A percentile compares a stretch with the other conserved stretches of the same genome.
Evolutionary conservation across 176 grass and related monocot species (phyloP).

Genomic region (Carex kokanica): DNA sequence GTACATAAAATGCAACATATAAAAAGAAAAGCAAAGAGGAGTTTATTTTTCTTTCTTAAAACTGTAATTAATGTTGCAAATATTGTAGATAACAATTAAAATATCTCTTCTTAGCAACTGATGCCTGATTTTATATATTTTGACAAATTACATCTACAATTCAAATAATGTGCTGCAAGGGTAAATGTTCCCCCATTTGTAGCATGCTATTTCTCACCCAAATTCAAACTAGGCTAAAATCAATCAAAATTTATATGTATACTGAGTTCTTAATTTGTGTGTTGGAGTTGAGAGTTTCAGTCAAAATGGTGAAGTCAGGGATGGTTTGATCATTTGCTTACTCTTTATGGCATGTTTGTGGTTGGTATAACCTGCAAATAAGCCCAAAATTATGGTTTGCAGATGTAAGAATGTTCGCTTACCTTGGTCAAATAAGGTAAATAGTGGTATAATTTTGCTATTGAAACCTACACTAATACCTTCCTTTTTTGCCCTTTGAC

Average conservation of each 20-base stretch:
- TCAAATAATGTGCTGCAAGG: background rate
- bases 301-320: background rate
- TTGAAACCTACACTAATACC: background rate
- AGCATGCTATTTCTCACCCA: background rate
- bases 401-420: background rate
- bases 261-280: background rate
- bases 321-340: background rate
- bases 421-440: background rate
- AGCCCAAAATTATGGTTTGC: background rate
- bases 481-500: slow-evolving; percentile 16
- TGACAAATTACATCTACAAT: background rate
- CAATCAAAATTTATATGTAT: background rate
- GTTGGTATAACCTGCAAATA: background rate
- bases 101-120: background rate
- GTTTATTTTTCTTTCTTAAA: background rate
- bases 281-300: background rate
- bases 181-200: background rate
- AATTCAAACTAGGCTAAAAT: background rate
- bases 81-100: background rate
- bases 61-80: background rate
- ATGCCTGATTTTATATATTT: background rate
- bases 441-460: background rate
- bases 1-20: slow-evolving; percentile 7
- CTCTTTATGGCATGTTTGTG: background rate
- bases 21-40: background rate